Base-by-base conservation (phyloP, 1,284 basidiomycete species). In the Earliella scabrosa region DNA sequence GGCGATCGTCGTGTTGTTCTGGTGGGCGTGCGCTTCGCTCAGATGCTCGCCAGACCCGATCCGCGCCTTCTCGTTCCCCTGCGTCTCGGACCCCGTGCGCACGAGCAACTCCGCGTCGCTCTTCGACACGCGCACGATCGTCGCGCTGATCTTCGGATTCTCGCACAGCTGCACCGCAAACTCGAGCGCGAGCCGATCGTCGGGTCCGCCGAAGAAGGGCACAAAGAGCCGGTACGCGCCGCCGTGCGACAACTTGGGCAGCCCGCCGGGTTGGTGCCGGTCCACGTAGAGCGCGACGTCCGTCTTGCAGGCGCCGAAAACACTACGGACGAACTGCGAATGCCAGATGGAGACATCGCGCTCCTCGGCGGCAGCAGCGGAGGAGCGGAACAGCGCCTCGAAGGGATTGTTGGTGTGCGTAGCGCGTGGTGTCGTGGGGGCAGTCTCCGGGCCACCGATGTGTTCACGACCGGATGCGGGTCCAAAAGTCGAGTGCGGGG, bases 271-370 rank as follows among this genome's bases (percentile, higher is more conserved):
- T 4, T 76, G 74, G 53, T 79, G 76, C 18, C 85, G 79, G 67
- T 96, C 93, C 45, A 97, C 83, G 68, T 85, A 83, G 29, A 90
- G 72, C 11, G 82, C 87, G 43, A 89, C 77, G 63, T 85, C 82
- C 27, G 71, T 73, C 9, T 64, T 66, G 4, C 71, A 75, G 29
- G 83, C 78, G 14, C 80, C 73, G 63, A 89, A 88, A 20, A 89
- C 78, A 39, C 77, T 74, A 21, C 87, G 78, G 41, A 88, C 77
- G 58, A 89, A 87, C 49, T 82, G 79, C 11, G 82, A 79, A 66
- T 85, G 82, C 5, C 69, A 71, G 2, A 70, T 59, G 16, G 72
- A 67, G 24, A 68, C 64, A 34, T 67, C 64, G 36, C 74, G 48
- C 24, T 69, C 63, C 32, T 67, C 64, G 18, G 74, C 51, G 10